Conservation (phyloP, 768 basidiomycete species). For the Tulasnella sp. region DNA sequence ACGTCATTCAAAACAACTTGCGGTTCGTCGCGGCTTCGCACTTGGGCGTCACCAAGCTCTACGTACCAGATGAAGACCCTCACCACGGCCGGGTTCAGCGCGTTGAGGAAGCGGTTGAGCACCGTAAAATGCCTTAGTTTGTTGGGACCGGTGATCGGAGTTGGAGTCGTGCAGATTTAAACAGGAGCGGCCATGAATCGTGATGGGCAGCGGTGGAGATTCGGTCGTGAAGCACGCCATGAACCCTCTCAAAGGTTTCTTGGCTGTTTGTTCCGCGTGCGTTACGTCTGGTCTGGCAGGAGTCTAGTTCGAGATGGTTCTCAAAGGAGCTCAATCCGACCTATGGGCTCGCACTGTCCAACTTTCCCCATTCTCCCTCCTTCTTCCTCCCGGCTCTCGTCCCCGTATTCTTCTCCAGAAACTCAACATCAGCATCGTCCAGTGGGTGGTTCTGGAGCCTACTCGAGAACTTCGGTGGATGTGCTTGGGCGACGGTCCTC, state of each 20-base stretch:
- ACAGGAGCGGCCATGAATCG: slow-evolving; percentile 31
- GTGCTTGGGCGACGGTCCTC: slow-evolving; percentile 86
- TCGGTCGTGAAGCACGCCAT: slow-evolving; percentile 43
- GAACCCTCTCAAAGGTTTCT: slow-evolving; percentile 76
- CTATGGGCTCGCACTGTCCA: slow-evolving; percentile 97
- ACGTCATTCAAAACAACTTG: slow-evolving; percentile 91
- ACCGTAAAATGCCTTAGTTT: slow-evolving; percentile 77
- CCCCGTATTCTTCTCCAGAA: slow-evolving; percentile 53
- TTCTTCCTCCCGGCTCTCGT: slow-evolving; percentile 70
- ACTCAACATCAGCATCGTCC: slow-evolving; percentile 34
- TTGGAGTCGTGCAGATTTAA: slow-evolving; percentile 89
- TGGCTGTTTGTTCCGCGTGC: slow-evolving; percentile 85
- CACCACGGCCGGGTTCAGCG: slow-evolving; percentile 85
- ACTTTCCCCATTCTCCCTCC: slow-evolving; percentile 84
- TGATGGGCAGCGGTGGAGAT: not conserved
- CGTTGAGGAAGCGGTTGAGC: slow-evolving; percentile 68
- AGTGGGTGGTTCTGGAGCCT: slow-evolving; percentile 36
- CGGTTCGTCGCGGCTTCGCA: slow-evolving; percentile 94
- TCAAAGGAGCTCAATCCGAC: slow-evolving; percentile 82
- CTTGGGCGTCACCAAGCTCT: slow-evolving; percentile 90
- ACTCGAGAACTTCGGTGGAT: slow-evolving; percentile 78
- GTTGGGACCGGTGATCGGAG: slow-evolving; percentile 77
- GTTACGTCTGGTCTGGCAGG: slow-evolving; percentile 93
- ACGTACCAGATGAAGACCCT: slow-evolving; percentile 97
- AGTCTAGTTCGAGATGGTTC: slow-evolving; percentile 96